A percentile compares a stretch with the other conserved stretches of the same genome.
These are phyloP conservation scores for Metarhizium anisopliae DNA, from an alignment of 2,329 filamentous ascomycete species.

Conservation along the genomic window DNA sequence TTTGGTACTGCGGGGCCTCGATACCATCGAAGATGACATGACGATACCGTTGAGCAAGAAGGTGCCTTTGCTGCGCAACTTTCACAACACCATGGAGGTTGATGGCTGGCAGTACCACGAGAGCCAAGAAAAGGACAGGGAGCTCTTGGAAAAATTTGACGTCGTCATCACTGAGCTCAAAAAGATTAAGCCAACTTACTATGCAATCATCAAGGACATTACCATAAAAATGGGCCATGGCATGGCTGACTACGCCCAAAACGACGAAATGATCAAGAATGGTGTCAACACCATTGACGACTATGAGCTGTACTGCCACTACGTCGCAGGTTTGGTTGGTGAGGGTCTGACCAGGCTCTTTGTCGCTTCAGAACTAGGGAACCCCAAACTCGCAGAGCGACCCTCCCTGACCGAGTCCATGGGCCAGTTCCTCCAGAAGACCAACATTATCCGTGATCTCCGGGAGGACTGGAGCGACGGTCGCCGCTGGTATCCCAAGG, in stretches of 20 bases:
- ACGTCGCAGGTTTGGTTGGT: slow-evolving; percentile 96
- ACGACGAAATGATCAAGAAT: slow-evolving; percentile 69
- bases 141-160: slow-evolving; percentile 88
- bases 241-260: slow-evolving; percentile 92
- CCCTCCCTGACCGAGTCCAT: slow-evolving; percentile 85
- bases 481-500: slow-evolving; percentile 87
- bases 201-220: slow-evolving; percentile 83
- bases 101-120: slow-evolving; percentile 87
- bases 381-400: slow-evolving; percentile 70
- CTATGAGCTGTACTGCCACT: slow-evolving; percentile 96
- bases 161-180: slow-evolving; percentile 79
- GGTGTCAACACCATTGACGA: slow-evolving; percentile 78
- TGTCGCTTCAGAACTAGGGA: slow-evolving; percentile 77
- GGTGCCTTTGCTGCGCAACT: slow-evolving; percentile 75
- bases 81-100: slow-evolving; percentile 67
- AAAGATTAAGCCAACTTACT: slow-evolving; percentile 78
- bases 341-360: slow-evolving; percentile 89
- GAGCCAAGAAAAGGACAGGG: slow-evolving; percentile 89
- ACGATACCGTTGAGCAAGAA: slow-evolving; percentile 75
- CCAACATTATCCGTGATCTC: slow-evolving; percentile 96
- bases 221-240: slow-evolving; percentile 93
- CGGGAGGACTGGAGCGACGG: slow-evolving; percentile 83
- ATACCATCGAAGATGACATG: slow-evolving; percentile 99
- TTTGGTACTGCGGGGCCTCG: slow-evolving; percentile 79
- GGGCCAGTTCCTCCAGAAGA: slow-evolving; percentile 96